Evolutionary conservation across 805 yeast species (phyloP).

Genomic region (Priceomyces melissophilus): DNA sequence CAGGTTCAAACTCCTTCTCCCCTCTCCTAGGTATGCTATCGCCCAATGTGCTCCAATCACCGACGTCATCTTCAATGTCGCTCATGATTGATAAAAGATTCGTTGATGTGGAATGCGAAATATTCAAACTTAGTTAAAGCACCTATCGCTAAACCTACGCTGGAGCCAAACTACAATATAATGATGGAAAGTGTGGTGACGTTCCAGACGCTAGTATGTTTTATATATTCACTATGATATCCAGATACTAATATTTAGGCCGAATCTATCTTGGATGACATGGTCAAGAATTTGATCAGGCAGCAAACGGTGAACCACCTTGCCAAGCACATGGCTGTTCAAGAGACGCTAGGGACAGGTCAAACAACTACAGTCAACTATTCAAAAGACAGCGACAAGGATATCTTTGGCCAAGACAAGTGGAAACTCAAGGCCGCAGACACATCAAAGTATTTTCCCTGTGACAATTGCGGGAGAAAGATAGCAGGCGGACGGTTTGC

Average conservation of each 20-base stretch:
- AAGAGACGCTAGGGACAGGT: constrained; percentile 11
- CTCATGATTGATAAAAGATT: neutral
- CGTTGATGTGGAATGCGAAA: too few relatives aligned
- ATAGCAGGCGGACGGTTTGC: constrained; percentile 93
- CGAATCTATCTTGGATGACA: constrained; percentile 33
- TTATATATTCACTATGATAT: neutral
- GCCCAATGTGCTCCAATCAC: constrained; percentile 29
- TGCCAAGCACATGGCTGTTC: constrained; percentile 19
- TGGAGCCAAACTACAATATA: neutral
- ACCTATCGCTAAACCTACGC: too few relatives aligned
- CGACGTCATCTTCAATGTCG: constrained; percentile 26
- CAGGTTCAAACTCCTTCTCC: constrained; percentile 83
- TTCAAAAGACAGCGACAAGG: constrained; percentile 24
- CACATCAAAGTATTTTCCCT: constrained; percentile 60
- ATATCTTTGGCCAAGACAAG: constrained; percentile 52
- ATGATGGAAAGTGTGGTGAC: constrained; percentile 19
- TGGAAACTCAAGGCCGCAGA: constrained; percentile 42
- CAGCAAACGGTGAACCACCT: constrained; percentile 25
- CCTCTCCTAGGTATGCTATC: constrained; percentile 63
- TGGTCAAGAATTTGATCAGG: constrained; percentile 29
- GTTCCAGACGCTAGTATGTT: constrained; percentile 19
- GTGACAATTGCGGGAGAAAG: constrained; percentile 79
- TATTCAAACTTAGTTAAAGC: neutral
- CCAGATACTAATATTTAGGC: constrained; percentile 29
- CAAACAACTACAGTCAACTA: constrained; percentile 11